phyloP scores from a whole-genome alignment of 192 early-diverging fungal species.

The Linnemannia hyalina region DNA sequence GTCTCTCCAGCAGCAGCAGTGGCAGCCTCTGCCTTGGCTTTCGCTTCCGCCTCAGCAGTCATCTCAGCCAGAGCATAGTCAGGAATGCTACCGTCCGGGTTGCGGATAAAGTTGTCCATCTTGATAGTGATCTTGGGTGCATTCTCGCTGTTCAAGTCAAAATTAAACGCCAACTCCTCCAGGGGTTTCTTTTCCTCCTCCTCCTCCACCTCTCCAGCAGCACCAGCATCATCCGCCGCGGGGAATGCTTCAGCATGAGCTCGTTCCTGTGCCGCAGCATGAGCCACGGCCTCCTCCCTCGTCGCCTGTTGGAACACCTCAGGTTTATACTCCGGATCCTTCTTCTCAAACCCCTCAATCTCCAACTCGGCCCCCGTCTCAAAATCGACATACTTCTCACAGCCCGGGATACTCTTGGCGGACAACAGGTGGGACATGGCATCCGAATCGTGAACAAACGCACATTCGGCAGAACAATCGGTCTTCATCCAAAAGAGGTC shows the following conservation, averaged over 20 bases:
- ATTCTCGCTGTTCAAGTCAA: neutral
- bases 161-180: neutral
- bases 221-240: neutral
- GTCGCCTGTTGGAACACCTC: constrained; percentile 14
- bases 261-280: neutral
- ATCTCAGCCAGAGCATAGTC: neutral
- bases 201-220: neutral
- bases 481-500: constrained; percentile 50
- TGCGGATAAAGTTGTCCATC: neutral
- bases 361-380: constrained; percentile 21
- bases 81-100: neutral
- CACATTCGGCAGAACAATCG: constrained; percentile 37
- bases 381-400: constrained; percentile 33
- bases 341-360: constrained; percentile 33
- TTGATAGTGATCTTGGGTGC: neutral
- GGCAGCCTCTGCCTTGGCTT: neutral
- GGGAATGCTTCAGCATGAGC: too few relatives aligned
- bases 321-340: constrained; percentile 23
- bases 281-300: neutral
- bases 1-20: neutral
- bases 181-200: neutral
- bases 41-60: neutral
- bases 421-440: constrained; percentile 28
- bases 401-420: constrained; percentile 21
- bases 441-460: constrained; percentile 22